phyloP scores from a whole-genome alignment of 805 yeast species.

The Sugiyamaella chiloensis region DNA sequence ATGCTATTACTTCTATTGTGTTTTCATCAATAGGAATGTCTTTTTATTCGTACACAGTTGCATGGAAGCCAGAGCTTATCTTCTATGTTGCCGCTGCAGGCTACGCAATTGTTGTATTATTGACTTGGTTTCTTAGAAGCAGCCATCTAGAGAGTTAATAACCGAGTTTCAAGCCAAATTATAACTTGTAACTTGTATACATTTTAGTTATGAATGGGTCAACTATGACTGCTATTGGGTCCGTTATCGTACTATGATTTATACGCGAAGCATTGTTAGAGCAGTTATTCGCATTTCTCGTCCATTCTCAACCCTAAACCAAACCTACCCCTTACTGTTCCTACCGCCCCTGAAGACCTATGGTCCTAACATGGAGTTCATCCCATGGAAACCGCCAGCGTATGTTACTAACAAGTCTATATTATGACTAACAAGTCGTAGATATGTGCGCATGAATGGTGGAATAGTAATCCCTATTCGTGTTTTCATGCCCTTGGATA shows the following conservation, averaged over 20 bases:
- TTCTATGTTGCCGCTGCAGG: slow-evolving; percentile 19
- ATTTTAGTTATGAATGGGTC: too few relatives aligned
- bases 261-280: too few relatives aligned
- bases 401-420: background rate
- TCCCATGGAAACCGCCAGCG: slow-evolving; percentile 3
- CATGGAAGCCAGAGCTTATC: slow-evolving; percentile 16
- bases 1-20: slow-evolving; percentile 13
- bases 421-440: background rate
- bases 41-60: slow-evolving; percentile 18
- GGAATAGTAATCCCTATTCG: background rate
- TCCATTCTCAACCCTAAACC: too few relatives aligned
- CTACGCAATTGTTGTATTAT: slow-evolving; percentile 15
- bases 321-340: too few relatives aligned
- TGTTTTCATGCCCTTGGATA: background rate
- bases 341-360: background rate
- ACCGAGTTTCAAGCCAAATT: too few relatives aligned
- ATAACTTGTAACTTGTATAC: too few relatives aligned
- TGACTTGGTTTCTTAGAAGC: background rate
- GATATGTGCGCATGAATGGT: background rate
- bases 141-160: too few relatives aligned
- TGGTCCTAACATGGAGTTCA: background rate
- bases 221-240: too few relatives aligned
- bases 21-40: slow-evolving; percentile 17
- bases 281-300: too few relatives aligned
- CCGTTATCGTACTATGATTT: too few relatives aligned